These are phyloP conservation scores for Camellia sinensis DNA, from an alignment of 148 eudicot species.

Conservation along the genomic window DNA sequence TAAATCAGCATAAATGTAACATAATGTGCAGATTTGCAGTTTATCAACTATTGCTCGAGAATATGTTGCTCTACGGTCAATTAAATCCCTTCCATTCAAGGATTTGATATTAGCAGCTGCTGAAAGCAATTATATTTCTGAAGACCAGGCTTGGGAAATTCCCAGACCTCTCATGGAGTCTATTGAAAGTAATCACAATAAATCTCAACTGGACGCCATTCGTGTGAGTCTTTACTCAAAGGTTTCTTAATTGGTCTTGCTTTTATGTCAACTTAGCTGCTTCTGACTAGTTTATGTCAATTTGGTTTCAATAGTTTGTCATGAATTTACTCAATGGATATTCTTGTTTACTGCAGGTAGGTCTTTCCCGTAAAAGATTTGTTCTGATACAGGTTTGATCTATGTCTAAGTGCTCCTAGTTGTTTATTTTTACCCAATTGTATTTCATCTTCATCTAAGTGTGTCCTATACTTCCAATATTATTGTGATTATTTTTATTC, in stretches of 20 bases:
- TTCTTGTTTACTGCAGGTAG: conserved; percentile 57
- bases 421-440: conserved; percentile 8
- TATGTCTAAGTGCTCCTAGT: conserved; percentile 14
- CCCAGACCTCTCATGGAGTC: conserved; percentile 65
- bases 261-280: conserved; percentile 3
- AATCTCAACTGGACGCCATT: conserved; percentile 83
- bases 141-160: conserved; percentile 74
- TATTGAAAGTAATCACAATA: conserved; percentile 80
- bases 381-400: conserved; percentile 82
- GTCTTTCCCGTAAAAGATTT: conserved; percentile 76
- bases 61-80: conserved; percentile 83
- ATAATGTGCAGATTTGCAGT: conserved; percentile 74
- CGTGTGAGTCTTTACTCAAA: conserved; percentile 48
- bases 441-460: not conserved
- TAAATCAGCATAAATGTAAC: conserved; percentile 10
- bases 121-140: conserved; percentile 42
- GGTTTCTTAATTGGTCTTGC: not conserved
- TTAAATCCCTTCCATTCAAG: conserved; percentile 68
- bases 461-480: not conserved
- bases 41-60: conserved; percentile 92
- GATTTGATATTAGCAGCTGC: conserved; percentile 77
- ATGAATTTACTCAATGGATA: not conserved
- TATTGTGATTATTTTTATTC: not conserved
- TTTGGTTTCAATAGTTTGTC: not conserved
- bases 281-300: not conserved